These are phyloP conservation scores for Earliella scabrosa DNA, from an alignment of 1,284 basidiomycete genomes.

Conservation along the genomic window DNA sequence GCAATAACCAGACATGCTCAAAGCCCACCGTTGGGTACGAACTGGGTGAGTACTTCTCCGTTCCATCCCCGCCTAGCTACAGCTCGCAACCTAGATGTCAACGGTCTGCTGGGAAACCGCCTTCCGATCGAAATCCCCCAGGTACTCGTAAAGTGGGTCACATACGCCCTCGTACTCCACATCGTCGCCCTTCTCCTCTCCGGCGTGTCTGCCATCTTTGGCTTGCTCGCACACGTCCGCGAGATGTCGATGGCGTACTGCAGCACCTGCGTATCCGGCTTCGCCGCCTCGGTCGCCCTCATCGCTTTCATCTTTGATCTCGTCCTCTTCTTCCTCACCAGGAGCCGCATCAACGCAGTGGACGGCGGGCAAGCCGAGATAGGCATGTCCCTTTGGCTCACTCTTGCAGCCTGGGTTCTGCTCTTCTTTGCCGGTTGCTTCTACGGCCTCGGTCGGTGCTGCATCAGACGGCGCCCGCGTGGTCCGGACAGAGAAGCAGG, in stretches of 20 bases:
- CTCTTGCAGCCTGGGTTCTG: slow-evolving; percentile 81
- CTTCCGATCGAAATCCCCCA: slow-evolving; percentile 71
- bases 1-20: slow-evolving; percentile 69
- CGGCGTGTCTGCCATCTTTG: slow-evolving; percentile 75
- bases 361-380: slow-evolving; percentile 71
- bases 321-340: slow-evolving; percentile 84
- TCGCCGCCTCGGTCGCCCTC: slow-evolving; percentile 75
- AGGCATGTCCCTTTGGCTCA: slow-evolving; percentile 85
- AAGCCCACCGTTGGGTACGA: slow-evolving; percentile 82
- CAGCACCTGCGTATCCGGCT: slow-evolving; percentile 81
- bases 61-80: slow-evolving; percentile 5
- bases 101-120: slow-evolving; percentile 73
- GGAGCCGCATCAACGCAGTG: slow-evolving; percentile 74
- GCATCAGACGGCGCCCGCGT: slow-evolving; percentile 61
- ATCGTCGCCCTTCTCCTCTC: slow-evolving; percentile 79
- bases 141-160: slow-evolving; percentile 86
- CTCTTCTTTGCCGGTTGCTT: slow-evolving; percentile 88
- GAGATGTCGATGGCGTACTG: slow-evolving; percentile 86
- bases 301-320: slow-evolving; percentile 88
- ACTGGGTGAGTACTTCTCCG: slow-evolving; percentile 61
- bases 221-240: slow-evolving; percentile 82
- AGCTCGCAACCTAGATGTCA: slow-evolving; percentile 62
- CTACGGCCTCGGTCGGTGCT: slow-evolving; percentile 81
- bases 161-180: slow-evolving; percentile 88
- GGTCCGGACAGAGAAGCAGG: slow-evolving; percentile 26